Conservation (phyloP, 2,329 filamentous ascomycete genomes). For the Didymellaceae sp. region DNA sequence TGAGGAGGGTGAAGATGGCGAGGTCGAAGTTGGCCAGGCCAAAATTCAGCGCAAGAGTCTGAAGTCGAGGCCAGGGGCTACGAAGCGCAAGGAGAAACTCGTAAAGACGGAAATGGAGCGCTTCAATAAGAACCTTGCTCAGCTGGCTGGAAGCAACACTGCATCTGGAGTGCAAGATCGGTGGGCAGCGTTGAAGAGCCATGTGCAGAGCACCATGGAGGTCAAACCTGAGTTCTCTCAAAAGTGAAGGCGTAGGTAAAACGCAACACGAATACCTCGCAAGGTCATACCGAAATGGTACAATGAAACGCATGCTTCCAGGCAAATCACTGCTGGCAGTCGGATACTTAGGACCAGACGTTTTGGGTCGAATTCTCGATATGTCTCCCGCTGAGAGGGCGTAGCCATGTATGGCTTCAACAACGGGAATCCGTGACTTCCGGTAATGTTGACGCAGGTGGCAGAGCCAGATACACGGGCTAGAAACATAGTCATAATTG, state of each 20-base stretch:
- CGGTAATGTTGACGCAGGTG: too few relatives aligned
- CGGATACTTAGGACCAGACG: too few relatives aligned
- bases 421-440: too few relatives aligned
- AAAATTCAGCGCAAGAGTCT: constrained; percentile 78
- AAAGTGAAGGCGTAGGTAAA: constrained; percentile 9
- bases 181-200: constrained; percentile 82
- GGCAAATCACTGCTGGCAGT: too few relatives aligned
- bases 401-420: too few relatives aligned
- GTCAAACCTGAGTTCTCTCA: constrained; percentile 76
- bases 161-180: constrained; percentile 47
- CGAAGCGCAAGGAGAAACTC: constrained; percentile 82
- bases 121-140: constrained; percentile 83
- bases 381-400: too few relatives aligned
- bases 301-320: too few relatives aligned
- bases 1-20: constrained; percentile 44
- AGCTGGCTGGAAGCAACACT: constrained; percentile 59
- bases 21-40: constrained; percentile 55
- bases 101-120: constrained; percentile 82
- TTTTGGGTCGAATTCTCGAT: too few relatives aligned
- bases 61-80: constrained; percentile 69
- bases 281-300: constrained; percentile 5
- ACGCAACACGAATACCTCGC: background rate
- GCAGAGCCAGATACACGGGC: too few relatives aligned
- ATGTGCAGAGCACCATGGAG: constrained; percentile 88
- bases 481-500: too few relatives aligned